A percentile compares a stretch with the other conserved stretches of the same genome.
phyloP scores from a whole-genome alignment of 768 basidiomycete species.

The Tephrocybe rancida region DNA sequence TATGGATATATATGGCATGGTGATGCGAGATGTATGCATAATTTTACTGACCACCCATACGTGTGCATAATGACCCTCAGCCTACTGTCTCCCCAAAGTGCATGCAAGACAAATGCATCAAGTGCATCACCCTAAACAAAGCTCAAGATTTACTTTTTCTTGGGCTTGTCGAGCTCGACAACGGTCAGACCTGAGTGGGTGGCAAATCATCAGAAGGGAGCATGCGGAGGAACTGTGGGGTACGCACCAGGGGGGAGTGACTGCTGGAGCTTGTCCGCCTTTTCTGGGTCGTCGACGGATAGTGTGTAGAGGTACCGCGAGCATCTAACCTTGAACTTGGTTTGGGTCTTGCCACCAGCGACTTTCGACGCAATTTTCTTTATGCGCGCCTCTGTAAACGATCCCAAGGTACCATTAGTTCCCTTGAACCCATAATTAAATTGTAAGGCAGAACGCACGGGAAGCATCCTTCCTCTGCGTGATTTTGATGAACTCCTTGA shows the following conservation, averaged over 20 bases:
- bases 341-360: conserved; percentile 73
- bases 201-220: neutral
- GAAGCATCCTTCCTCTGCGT: conserved; percentile 96
- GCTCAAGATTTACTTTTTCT: conserved; percentile 68
- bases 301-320: conserved; percentile 98
- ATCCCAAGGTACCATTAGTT: conserved; percentile 1
- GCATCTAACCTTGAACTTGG: conserved; percentile 99
- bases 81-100: conserved; percentile 14
- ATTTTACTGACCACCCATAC: conserved; percentile 27
- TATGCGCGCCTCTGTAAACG: conserved; percentile 85
- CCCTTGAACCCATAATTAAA: conserved; percentile 1
- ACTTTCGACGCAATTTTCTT: conserved; percentile 84
- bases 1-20: conserved; percentile 22
- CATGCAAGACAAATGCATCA: conserved; percentile 20
- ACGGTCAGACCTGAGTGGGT: conserved; percentile 60
- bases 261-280: conserved; percentile 97
- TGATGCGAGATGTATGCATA: conserved; percentile 33
- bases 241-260: conserved; percentile 90
- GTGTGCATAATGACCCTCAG: conserved; percentile 21
- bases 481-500: conserved; percentile 98
- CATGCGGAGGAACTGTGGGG: conserved; percentile 31
- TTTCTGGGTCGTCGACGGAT: conserved; percentile 92
- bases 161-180: conserved; percentile 68
- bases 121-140: conserved; percentile 22
- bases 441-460: conserved; percentile 59